Conservation (phyloP, 495 filamentous ascomycete species). For the Bacidia rubella region DNA sequence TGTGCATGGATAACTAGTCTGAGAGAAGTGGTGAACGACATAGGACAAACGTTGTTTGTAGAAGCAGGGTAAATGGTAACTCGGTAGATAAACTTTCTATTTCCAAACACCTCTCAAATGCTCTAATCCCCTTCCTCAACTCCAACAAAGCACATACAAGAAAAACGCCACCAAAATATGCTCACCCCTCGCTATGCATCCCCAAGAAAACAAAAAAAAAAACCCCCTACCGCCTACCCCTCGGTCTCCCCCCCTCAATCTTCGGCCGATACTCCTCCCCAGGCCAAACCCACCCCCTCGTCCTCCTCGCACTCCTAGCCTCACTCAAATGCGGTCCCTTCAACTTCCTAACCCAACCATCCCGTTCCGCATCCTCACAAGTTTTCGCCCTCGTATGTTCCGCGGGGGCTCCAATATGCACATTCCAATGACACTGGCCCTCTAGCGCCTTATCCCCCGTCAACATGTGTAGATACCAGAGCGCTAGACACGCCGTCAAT, state of each 20-base stretch:
- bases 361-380: slow-evolving; percentile 46
- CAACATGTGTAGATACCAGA: slow-evolving; percentile 75
- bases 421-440: slow-evolving; percentile 52
- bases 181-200: not conserved
- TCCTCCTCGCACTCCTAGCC: slow-evolving; percentile 68
- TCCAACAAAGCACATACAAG: too few relatives aligned
- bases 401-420: slow-evolving; percentile 71
- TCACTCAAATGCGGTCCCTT: slow-evolving; percentile 49
- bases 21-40: too few relatives aligned
- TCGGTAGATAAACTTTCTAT: too few relatives aligned
- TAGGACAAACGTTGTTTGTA: too few relatives aligned
- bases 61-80: too few relatives aligned
- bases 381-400: slow-evolving; percentile 61
- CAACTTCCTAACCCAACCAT: slow-evolving; percentile 79
- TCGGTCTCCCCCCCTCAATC: slow-evolving; percentile 40
- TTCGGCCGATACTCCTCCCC: slow-evolving; percentile 50
- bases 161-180: not conserved
- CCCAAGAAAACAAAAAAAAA: not conserved
- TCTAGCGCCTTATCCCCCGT: slow-evolving; percentile 58
- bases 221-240: slow-evolving; percentile 16
- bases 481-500: slow-evolving; percentile 55
- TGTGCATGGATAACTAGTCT: too few relatives aligned
- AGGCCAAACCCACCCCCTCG: slow-evolving; percentile 73
- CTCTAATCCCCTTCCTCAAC: too few relatives aligned
- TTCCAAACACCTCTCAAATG: too few relatives aligned